These are phyloP conservation scores for Dothideomycetidae sp. DNA, from an alignment of 2,329 filamentous ascomycete species.

Conservation along the genomic window DNA sequence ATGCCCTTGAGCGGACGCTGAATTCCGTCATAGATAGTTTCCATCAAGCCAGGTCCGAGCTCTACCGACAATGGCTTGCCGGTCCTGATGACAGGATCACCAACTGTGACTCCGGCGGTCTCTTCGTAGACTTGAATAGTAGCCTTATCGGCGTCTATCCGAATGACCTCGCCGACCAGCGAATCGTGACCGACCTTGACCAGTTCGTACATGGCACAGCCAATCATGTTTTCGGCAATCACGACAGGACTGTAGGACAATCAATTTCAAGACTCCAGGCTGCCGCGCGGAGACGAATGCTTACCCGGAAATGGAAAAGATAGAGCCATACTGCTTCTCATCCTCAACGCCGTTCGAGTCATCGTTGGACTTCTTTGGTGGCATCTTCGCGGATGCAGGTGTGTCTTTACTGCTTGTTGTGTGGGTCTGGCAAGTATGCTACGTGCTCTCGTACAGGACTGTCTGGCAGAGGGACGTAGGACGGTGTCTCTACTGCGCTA, in stretches of 20 bases:
- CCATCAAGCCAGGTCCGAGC: slow-evolving; percentile 89
- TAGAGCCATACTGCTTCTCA: slow-evolving; percentile 46
- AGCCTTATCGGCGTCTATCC: slow-evolving; percentile 87
- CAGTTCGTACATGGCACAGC: slow-evolving; percentile 99
- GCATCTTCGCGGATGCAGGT: slow-evolving; percentile 21
- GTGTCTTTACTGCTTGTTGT: slow-evolving; percentile 3
- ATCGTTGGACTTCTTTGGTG: slow-evolving; percentile 26
- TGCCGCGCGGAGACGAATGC: no score
- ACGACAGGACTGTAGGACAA: slow-evolving; percentile 70
- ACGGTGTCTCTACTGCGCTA: slow-evolving; percentile 14
- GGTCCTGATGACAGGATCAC: slow-evolving; percentile 79
- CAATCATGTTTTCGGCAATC: slow-evolving; percentile 94
- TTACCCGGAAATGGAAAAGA: slow-evolving; percentile 58
- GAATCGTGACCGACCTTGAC: slow-evolving; percentile 84
- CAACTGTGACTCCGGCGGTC: slow-evolving; percentile 94
- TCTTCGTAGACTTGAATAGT: slow-evolving; percentile 99
- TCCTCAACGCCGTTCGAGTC: slow-evolving; percentile 30
- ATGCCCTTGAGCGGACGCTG: slow-evolving; percentile 87
- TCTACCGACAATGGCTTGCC: slow-evolving; percentile 96
- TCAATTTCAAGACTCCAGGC: no score
- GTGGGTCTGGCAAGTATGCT: slow-evolving; percentile 3
- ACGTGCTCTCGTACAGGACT: slow-evolving; percentile 12
- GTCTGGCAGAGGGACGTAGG: slow-evolving; percentile 17
- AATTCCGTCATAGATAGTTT: slow-evolving; percentile 99
- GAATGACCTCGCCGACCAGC: slow-evolving; percentile 94